These are phyloP conservation scores for Spergularia bocconei DNA, from an alignment of 148 eudicot species.

Conservation along the genomic window DNA sequence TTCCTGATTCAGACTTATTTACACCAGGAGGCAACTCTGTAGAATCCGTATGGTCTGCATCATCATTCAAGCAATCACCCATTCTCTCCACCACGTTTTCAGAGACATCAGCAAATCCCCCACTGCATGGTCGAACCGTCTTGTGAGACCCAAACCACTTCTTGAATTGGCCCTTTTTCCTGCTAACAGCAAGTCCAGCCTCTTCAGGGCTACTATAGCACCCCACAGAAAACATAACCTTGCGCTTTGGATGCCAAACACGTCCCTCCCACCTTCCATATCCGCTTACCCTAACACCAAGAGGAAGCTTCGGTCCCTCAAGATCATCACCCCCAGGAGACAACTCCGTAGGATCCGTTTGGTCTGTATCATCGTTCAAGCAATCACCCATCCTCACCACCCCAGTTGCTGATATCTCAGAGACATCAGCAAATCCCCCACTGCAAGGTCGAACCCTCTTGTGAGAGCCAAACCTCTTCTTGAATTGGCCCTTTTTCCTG, in stretches of 20 bases:
- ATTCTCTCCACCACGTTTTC: no score
- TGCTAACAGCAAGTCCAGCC: slow-evolving; percentile 25
- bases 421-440: neutral
- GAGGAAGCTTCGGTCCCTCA: slow-evolving; percentile 6
- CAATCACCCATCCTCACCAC: no score
- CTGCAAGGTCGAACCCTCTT: neutral
- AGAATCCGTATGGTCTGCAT: neutral
- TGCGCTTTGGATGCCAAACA: slow-evolving; percentile 26
- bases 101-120: neutral
- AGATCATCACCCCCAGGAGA: neutral
- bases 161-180: slow-evolving; percentile 23
- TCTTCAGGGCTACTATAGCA: slow-evolving; percentile 1
- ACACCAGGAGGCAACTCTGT: slow-evolving; percentile 5
- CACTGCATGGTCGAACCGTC: neutral
- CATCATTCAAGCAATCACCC: neutral
- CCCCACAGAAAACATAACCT: slow-evolving; percentile 18
- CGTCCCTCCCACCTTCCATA: slow-evolving; percentile 19
- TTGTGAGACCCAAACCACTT: slow-evolving; percentile 15
- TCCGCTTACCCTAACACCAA: slow-evolving; percentile 16
- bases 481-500: slow-evolving; percentile 23
- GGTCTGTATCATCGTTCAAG: no score
- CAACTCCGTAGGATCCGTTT: no score
- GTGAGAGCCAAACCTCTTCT: slow-evolving; percentile 15
- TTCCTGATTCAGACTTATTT: neutral
- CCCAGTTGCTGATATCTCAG: neutral